These are phyloP conservation scores for Scalesia atractyloides DNA, from an alignment of 129 eudicot genomes.

Conservation along the genomic window DNA sequence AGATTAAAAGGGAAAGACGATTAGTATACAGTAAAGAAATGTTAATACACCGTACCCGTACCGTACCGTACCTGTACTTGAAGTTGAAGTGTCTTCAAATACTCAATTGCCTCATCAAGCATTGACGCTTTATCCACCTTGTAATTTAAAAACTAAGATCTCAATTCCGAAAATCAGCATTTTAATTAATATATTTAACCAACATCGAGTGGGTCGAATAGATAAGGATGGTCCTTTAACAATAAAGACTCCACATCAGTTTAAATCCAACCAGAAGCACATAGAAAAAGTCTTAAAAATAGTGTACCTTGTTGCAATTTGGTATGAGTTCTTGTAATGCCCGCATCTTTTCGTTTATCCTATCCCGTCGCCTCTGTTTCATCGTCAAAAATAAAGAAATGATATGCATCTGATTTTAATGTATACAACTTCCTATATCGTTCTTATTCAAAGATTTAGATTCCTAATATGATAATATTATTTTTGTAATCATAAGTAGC, in stretches of 20 bases:
- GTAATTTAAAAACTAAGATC: neutral
- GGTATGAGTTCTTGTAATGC: conserved; percentile 98
- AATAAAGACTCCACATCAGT: conserved; percentile 2
- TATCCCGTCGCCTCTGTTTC: conserved; percentile 94
- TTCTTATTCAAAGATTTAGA: too few species aligned
- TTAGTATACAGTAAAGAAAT: neutral
- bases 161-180: conserved; percentile 13
- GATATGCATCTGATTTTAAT: neutral
- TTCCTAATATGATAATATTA: too few species aligned
- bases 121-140: conserved; percentile 99
- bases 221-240: too few species aligned
- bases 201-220: too few species aligned
- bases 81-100: conserved; percentile 93
- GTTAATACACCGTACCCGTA: conserved; percentile 3
- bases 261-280: neutral
- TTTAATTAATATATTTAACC: too few species aligned
- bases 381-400: conserved; percentile 12
- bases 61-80: conserved; percentile 98
- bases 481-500: neutral
- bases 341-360: conserved; percentile 99
- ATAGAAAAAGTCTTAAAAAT: conserved; percentile 4
- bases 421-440: too few species aligned
- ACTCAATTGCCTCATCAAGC: conserved; percentile 99
- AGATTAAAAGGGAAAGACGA: neutral
- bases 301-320: conserved; percentile 93